Evolutionary conservation across 768 basidiomycete species (phyloP).

Genomic region (Lactarius akahatsu): DNA sequence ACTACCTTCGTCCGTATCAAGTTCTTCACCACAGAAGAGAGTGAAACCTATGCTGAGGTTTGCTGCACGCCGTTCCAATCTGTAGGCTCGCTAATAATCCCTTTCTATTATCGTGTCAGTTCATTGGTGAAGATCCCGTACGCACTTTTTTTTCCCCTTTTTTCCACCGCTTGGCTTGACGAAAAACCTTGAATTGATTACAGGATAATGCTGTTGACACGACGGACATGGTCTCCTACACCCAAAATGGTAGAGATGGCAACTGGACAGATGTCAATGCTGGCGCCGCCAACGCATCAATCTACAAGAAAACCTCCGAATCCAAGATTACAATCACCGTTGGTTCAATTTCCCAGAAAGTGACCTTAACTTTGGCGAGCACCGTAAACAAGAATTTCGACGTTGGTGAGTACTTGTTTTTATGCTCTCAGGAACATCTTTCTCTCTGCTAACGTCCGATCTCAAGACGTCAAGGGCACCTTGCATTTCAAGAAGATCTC

Average conservation of each 20-base stretch:
- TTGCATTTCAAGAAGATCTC: background rate
- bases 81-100: background rate
- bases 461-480: background rate
- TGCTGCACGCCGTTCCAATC: background rate
- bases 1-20: background rate
- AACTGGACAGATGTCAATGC: background rate
- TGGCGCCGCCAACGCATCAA: background rate
- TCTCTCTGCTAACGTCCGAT: background rate
- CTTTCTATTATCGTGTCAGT: background rate
- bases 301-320: background rate
- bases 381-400: background rate
- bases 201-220: background rate
- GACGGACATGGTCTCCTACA: background rate
- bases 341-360: background rate
- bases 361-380: background rate
- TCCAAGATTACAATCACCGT: background rate
- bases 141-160: background rate
- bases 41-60: background rate
- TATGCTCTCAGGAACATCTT: too few species aligned
- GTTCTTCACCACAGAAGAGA: background rate
- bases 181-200: background rate
- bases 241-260: background rate
- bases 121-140: conserved; percentile 2
- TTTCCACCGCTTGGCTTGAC: background rate
- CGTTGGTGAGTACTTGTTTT: background rate